These are phyloP conservation scores for Paramyrothecium roridum DNA, from an alignment of 2,329 filamentous ascomycete species.

Conservation along the genomic window DNA sequence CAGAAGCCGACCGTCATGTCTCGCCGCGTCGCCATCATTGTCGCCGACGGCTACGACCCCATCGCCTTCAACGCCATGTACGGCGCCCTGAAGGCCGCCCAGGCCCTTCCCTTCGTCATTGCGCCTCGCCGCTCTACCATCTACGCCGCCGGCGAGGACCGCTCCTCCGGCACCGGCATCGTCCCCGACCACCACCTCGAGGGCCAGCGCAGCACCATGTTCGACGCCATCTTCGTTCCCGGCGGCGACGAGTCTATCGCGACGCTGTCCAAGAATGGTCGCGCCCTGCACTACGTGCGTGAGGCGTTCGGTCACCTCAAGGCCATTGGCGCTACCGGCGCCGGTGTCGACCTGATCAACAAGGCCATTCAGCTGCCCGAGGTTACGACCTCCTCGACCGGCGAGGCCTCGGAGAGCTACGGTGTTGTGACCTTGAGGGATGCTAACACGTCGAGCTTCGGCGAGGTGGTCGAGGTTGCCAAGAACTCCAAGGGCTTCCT, in stretches of 20 bases:
- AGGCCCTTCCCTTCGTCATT: conserved; percentile 71
- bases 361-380: conserved; percentile 40
- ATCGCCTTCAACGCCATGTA: conserved; percentile 64
- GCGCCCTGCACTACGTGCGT: conserved; percentile 71
- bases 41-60: conserved; percentile 74
- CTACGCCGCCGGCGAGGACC: conserved; percentile 56
- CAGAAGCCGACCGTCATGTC: conserved; percentile 64
- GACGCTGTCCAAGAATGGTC: conserved; percentile 65
- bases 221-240: conserved; percentile 75
- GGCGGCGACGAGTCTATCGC: conserved; percentile 63
- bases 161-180: conserved; percentile 48
- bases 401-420: conserved; percentile 60
- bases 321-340: conserved; percentile 71
- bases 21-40: conserved; percentile 70
- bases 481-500: conserved; percentile 69
- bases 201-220: conserved; percentile 76
- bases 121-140: conserved; percentile 65
- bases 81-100: conserved; percentile 56
- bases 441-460: conserved; percentile 53
- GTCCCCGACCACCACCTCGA: conserved; percentile 76
- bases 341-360: conserved; percentile 63
- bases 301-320: conserved; percentile 83
- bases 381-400: conserved; percentile 38
- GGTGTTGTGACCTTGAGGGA: conserved; percentile 69
- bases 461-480: conserved; percentile 58